Evolutionary conservation across 228 moss, liverwort and hornwort species (phyloP).

Genomic region (Sphagnum fallax): DNA sequence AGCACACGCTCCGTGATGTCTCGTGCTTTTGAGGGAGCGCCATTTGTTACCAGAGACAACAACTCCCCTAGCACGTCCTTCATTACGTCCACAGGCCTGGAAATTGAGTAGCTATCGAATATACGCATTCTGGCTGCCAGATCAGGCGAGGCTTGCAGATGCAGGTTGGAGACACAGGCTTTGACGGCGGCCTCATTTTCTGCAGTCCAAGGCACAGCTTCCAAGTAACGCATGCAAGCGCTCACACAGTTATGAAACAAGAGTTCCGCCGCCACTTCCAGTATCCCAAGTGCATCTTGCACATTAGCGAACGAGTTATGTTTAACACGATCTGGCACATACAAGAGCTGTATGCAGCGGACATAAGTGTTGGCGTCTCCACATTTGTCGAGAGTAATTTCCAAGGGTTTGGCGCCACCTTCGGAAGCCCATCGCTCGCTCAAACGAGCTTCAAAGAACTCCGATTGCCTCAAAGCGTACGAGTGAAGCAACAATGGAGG

Average conservation of each 20-base stretch:
- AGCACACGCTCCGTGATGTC: constrained; percentile 84
- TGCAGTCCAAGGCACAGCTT: constrained; percentile 76
- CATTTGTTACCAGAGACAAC: constrained; percentile 74
- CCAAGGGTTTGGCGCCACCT: constrained; percentile 27
- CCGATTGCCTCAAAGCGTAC: constrained; percentile 54
- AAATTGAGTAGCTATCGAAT: constrained; percentile 31
- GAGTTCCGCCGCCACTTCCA: constrained; percentile 84
- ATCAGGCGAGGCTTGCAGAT: constrained; percentile 74
- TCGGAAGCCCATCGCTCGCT: constrained; percentile 67
- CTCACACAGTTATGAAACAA: constrained; percentile 86
- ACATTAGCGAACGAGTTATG: constrained; percentile 73
- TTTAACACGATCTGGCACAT: constrained; percentile 85
- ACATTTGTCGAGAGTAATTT: constrained; percentile 80
- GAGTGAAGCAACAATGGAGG: constrained; percentile 73
- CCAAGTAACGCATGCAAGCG: constrained; percentile 87
- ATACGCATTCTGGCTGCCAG: constrained; percentile 64
- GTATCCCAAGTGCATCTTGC: constrained; percentile 80
- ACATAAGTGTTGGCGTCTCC: constrained; percentile 69
- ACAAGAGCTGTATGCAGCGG: constrained; percentile 78
- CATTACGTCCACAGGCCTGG: constrained; percentile 85
- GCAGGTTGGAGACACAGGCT: constrained; percentile 59
- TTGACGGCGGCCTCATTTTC: constrained; percentile 64
- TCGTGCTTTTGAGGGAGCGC: constrained; percentile 84
- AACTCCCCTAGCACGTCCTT: constrained; percentile 79
- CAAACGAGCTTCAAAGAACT: constrained; percentile 86